phyloP scores from a whole-genome alignment of 2,329 filamentous ascomycete genomes.

The Colletotrichum tanaceti region DNA sequence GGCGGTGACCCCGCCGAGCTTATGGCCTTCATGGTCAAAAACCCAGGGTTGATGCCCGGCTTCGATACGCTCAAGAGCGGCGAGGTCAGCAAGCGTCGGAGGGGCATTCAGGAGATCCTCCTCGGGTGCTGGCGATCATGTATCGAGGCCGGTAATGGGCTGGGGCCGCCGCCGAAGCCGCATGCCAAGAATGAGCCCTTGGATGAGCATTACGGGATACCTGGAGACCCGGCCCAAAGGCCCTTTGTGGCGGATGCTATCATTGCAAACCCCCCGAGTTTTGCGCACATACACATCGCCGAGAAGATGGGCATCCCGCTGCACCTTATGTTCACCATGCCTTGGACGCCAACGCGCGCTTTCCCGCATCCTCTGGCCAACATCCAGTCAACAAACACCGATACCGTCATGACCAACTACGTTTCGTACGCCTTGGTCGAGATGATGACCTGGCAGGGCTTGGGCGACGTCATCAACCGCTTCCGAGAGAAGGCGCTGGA shows the following conservation, averaged over 20 bases:
- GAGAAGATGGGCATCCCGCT: constrained; percentile 80
- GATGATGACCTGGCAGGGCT: constrained; percentile 92
- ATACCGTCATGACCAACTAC: constrained; percentile 82
- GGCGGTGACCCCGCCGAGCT: constrained; percentile 80
- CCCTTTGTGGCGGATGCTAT: constrained; percentile 88
- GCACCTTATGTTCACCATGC: constrained; percentile 96
- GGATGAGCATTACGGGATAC: constrained; percentile 57
- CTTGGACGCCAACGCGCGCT: constrained; percentile 85
- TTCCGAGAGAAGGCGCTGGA: constrained; percentile 82
- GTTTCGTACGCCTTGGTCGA: constrained; percentile 87
- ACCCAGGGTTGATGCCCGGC: constrained; percentile 86
- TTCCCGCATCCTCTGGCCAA: constrained; percentile 91
- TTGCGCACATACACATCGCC: constrained; percentile 80
- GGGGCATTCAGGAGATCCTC: constrained; percentile 82
- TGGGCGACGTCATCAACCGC: constrained; percentile 90
- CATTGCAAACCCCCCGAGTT: constrained; percentile 82
- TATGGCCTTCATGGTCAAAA: constrained; percentile 93
- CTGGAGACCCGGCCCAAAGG: constrained; percentile 55
- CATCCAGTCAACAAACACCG: constrained; percentile 79
- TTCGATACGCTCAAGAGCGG: constrained; percentile 81
- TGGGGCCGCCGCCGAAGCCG: constrained; percentile 60
- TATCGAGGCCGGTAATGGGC: constrained; percentile 80
- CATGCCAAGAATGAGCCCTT: constrained; percentile 62
- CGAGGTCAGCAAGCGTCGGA: constrained; percentile 79
- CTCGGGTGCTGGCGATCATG: constrained; percentile 89